These are phyloP conservation scores for Magnusiomyces magnusii DNA, from an alignment of 1,139 yeast genomes.

Conservation along the genomic window DNA sequence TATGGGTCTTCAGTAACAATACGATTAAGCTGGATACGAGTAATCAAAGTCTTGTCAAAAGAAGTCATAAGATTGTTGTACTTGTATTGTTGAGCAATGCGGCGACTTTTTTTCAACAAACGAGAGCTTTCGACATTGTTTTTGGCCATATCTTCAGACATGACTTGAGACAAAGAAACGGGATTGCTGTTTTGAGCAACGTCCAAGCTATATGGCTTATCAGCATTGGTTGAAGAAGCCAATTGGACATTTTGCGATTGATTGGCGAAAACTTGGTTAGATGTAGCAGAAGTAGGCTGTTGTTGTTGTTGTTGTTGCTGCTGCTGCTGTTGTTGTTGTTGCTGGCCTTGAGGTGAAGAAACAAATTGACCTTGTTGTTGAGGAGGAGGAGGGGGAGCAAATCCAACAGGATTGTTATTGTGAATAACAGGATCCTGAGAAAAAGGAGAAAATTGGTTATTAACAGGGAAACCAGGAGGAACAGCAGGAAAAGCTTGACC, in stretches of 20 bases:
- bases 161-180: constrained; percentile 25
- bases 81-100: constrained; percentile 68
- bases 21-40: constrained; percentile 89
- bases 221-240: constrained; percentile 8
- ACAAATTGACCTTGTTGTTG: constrained; percentile 26
- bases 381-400: constrained; percentile 14
- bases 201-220: constrained; percentile 16
- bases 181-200: constrained; percentile 1
- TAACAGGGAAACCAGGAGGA: constrained; percentile 11
- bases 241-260: constrained; percentile 16
- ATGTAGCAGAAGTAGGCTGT: constrained; percentile 17
- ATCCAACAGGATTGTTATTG: constrained; percentile 14
- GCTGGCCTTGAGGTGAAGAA: constrained; percentile 15
- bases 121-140: constrained; percentile 29
- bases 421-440: constrained; percentile 24
- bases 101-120: constrained; percentile 64
- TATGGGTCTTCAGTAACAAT: constrained; percentile 96
- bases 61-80: constrained; percentile 96
- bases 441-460: constrained; percentile 17
- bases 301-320: constrained; percentile 21
- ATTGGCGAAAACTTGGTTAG: constrained; percentile 17
- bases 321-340: constrained; percentile 25
- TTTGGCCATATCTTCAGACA: constrained; percentile 31
- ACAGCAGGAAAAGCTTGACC: neutral
- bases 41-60: constrained; percentile 91